phyloP scores from a whole-genome alignment of 2,329 filamentous ascomycete species.

The Amylocarpus encephaloides region DNA sequence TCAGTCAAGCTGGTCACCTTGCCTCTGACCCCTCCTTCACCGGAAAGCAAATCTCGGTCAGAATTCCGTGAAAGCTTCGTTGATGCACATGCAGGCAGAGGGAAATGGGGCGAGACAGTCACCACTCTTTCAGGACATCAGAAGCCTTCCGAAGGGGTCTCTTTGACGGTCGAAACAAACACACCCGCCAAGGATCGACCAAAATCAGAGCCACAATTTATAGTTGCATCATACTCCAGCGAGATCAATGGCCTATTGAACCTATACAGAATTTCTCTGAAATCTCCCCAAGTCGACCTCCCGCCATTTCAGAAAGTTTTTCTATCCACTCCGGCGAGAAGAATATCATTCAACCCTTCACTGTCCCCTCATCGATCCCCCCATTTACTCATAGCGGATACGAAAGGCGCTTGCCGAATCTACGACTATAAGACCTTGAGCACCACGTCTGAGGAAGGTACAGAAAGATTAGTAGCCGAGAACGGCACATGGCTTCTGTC shows the following conservation, averaged over 20 bases:
- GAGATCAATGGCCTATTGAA: conserved; percentile 54
- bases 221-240: conserved; percentile 54
- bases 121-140: conserved; percentile 47
- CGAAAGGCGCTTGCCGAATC: conserved; percentile 50
- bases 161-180: conserved; percentile 40
- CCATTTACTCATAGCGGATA: conserved; percentile 51
- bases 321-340: conserved; percentile 46
- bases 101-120: conserved; percentile 57
- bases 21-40: conserved; percentile 55
- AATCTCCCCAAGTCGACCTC: conserved; percentile 26
- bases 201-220: conserved; percentile 37
- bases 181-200: conserved; percentile 29
- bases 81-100: conserved; percentile 50
- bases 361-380: conserved; percentile 37
- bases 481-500: conserved; percentile 61
- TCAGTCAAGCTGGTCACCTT: conserved; percentile 52
- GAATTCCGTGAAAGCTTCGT: conserved; percentile 47
- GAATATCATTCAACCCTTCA: conserved; percentile 55
- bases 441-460: conserved; percentile 45
- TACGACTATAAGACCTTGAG: conserved; percentile 54
- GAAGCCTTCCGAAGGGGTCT: conserved; percentile 47
- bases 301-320: conserved; percentile 56
- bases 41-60: conserved; percentile 48
- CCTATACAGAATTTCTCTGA: conserved; percentile 51
- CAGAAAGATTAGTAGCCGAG: conserved; percentile 31